Conservation (phyloP, 2,329 filamentous ascomycete genomes). For the Diaporthe caulivora region DNA sequence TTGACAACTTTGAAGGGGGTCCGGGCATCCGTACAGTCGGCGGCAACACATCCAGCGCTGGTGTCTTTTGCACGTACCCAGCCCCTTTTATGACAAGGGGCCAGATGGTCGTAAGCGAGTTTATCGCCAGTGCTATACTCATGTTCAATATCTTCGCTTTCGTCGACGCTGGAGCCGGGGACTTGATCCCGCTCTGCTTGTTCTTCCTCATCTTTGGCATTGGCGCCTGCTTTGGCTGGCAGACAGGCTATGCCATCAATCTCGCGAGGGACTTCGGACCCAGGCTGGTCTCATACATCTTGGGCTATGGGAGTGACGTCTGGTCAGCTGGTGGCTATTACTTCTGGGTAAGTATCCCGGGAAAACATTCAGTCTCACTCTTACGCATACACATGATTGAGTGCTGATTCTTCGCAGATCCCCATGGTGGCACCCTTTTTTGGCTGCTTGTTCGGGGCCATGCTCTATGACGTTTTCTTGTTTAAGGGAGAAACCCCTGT, state of each 20-base stretch:
- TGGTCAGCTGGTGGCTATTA: constrained; percentile 78
- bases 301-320: constrained; percentile 77
- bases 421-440: constrained; percentile 79
- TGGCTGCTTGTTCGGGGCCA: constrained; percentile 73
- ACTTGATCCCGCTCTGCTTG: constrained; percentile 69
- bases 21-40: constrained; percentile 71
- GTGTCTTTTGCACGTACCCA: constrained; percentile 81
- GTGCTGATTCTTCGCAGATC: constrained; percentile 58
- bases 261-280: constrained; percentile 80
- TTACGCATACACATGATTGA: constrained; percentile 11
- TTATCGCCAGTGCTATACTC: constrained; percentile 74
- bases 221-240: constrained; percentile 80
- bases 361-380: neutral
- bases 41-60: constrained; percentile 71
- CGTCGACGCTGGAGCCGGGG: constrained; percentile 71
- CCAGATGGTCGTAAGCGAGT: constrained; percentile 79
- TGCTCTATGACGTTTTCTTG: constrained; percentile 76
- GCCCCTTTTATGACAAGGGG: constrained; percentile 74
- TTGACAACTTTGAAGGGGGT: constrained; percentile 73
- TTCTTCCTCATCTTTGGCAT: constrained; percentile 83
- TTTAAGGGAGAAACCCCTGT: constrained; percentile 79
- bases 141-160: constrained; percentile 81
- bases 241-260: constrained; percentile 83
- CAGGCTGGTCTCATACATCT: constrained; percentile 72
- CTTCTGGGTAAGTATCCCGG: constrained; percentile 70